Evolutionary conservation across 1,284 basidiomycete species (phyloP).

Genomic region (Coniferiporia sulphurascens): DNA sequence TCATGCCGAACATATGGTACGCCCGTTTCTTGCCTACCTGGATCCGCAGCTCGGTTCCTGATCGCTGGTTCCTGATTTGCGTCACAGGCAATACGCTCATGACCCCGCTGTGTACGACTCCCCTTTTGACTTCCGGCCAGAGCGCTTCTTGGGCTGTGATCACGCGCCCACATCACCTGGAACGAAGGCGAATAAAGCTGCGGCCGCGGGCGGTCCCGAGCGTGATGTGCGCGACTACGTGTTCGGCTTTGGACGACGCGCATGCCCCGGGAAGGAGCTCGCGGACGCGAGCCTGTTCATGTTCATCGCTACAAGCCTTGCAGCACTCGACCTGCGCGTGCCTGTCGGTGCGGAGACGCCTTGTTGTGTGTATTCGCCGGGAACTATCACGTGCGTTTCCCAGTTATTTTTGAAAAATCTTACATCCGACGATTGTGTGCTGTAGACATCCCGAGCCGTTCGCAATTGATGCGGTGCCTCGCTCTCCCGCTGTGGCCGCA

Average conservation of each 20-base stretch:
- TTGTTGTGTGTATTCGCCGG: neutral
- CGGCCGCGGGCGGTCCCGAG: neutral
- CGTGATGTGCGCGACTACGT: conserved; percentile 14
- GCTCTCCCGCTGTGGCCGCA: conserved; percentile 17
- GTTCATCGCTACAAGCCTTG: conserved; percentile 14
- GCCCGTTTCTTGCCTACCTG: neutral
- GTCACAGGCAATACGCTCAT: conserved; percentile 7
- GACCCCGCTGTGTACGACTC: conserved; percentile 20
- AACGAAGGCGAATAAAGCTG: neutral
- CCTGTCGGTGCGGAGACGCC: neutral
- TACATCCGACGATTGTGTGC: neutral
- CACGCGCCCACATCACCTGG: neutral
- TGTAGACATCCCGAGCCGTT: conserved; percentile 24
- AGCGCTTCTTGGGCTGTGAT: conserved; percentile 21
- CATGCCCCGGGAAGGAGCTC: conserved; percentile 18
- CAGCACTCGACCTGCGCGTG: conserved; percentile 9
- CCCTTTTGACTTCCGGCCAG: conserved; percentile 27
- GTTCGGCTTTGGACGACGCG: conserved; percentile 15
- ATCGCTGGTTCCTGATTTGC: neutral
- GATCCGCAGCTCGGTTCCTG: neutral
- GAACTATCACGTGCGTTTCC: conserved; percentile 14
- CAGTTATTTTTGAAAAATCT: neutral
- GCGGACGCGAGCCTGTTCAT: conserved; percentile 21
- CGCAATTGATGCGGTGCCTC: conserved; percentile 20
- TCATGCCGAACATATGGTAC: conserved; percentile 12